These are phyloP conservation scores for Carallia pectinifolia DNA, from an alignment of 345 rosid genomes.

Conservation along the genomic window DNA sequence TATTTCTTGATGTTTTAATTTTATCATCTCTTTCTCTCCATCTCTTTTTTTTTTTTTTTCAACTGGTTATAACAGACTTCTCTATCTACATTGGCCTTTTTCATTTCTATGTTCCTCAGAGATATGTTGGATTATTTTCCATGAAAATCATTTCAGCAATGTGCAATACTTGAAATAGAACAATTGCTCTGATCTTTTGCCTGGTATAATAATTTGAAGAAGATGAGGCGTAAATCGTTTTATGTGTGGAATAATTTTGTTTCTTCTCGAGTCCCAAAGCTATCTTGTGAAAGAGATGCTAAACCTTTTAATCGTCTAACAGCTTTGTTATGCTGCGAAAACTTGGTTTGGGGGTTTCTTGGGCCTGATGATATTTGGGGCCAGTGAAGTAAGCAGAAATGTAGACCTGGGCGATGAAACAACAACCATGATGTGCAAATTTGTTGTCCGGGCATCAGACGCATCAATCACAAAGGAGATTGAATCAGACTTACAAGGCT, in stretches of 20 bases:
- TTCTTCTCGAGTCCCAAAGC: not conserved
- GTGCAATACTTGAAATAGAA: no score
- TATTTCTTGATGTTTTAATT: not conserved
- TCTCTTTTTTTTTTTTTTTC: not conserved
- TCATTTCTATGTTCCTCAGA: no score
- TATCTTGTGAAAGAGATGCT: not conserved
- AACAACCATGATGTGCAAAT: slow-evolving; percentile 96
- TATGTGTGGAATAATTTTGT: not conserved
- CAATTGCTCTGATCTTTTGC: no score
- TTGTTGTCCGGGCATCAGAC: slow-evolving; percentile 94
- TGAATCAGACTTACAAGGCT: slow-evolving; percentile 89
- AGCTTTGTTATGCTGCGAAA: slow-evolving; percentile 97
- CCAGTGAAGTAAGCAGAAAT: slow-evolving; percentile 98
- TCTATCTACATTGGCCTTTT: no score
- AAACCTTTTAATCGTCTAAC: slow-evolving; percentile 18
- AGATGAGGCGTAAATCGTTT: not conserved
- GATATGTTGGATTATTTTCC: no score
- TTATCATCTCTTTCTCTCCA: not conserved
- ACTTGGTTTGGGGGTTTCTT: slow-evolving; percentile 96
- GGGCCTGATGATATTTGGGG: slow-evolving; percentile 96
- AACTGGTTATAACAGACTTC: no score
- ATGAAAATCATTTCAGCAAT: no score
- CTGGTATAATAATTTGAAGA: no score
- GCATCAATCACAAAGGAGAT: slow-evolving; percentile 89
- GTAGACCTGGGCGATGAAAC: slow-evolving; percentile 96